phyloP scores from a whole-genome alignment of 805 yeast species.

The Candida sanyiensis region DNA sequence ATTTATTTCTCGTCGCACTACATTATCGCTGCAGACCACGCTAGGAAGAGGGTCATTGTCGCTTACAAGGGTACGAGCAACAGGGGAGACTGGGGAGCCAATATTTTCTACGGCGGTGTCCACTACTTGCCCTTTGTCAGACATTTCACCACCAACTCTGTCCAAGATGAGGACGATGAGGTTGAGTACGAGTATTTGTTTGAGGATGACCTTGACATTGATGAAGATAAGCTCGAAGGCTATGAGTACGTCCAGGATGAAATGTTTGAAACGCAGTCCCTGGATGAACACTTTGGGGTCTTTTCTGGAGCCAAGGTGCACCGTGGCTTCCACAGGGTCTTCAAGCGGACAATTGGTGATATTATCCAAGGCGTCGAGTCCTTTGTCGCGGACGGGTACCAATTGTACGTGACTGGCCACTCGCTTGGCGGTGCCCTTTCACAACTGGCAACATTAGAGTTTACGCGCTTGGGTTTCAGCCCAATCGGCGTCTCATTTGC shows the following conservation, averaged over 20 bases:
- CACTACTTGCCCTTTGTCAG: no score
- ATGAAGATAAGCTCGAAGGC: no score
- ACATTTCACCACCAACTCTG: no score
- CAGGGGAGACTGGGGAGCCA: conserved; percentile 7
- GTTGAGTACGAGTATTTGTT: no score
- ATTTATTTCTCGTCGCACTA: conserved; percentile 11
- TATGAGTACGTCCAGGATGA: no score
- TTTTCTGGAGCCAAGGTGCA: conserved; percentile 38
- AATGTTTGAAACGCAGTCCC: no score
- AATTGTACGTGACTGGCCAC: conserved; percentile 59
- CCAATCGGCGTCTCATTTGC: conserved; percentile 58
- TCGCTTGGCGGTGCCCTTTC: conserved; percentile 76
- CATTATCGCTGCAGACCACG: conserved; percentile 3
- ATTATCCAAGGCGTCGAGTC: conserved; percentile 31
- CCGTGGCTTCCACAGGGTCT: conserved; percentile 51
- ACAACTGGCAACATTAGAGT: conserved; percentile 55
- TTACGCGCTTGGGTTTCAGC: conserved; percentile 44
- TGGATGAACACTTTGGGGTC: neutral
- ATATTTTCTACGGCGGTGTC: no score
- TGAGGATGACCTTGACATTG: no score
- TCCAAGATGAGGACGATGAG: neutral
- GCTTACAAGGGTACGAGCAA: conserved; percentile 7
- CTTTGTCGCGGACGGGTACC: conserved; percentile 38
- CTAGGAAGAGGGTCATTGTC: neutral
- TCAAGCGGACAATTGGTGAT: conserved; percentile 35